phyloP scores from a whole-genome alignment of 192 early-diverging fungal species.

The Backusella circina region DNA sequence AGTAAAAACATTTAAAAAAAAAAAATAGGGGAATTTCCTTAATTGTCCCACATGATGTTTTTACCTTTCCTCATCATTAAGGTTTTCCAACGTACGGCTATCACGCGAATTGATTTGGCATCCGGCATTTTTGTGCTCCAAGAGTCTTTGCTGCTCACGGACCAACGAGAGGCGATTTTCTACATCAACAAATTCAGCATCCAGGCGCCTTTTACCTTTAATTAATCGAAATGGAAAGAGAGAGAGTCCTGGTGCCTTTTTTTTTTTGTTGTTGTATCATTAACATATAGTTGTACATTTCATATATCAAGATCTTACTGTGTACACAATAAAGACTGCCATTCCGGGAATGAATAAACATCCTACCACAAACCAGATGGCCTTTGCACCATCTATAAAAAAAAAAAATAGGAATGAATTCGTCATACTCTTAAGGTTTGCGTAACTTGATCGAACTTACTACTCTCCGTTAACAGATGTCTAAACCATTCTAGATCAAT shows the following conservation, averaged over 20 bases:
- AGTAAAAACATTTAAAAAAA: neutral
- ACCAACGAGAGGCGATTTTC: conserved; percentile 6
- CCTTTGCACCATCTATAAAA: conserved; percentile 26
- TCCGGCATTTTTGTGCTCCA: conserved; percentile 18
- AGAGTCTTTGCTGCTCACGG: conserved; percentile 20
- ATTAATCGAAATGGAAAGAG: conserved; percentile 31
- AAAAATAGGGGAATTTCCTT: neutral
- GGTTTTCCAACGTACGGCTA: conserved; percentile 12
- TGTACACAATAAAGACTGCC: conserved; percentile 47
- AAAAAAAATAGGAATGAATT: neutral
- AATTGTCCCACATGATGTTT: neutral
- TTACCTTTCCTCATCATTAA: conserved; percentile 28
- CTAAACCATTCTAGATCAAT: conserved; percentile 49
- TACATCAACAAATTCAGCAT: conserved; percentile 25
- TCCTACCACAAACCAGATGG: conserved; percentile 44
- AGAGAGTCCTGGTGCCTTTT: conserved; percentile 36
- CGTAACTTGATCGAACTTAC: conserved; percentile 31
- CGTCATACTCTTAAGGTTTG: neutral
- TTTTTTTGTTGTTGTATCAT: neutral
- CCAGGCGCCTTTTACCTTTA: conserved; percentile 25
- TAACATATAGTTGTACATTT: neutral
- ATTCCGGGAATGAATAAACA: conserved; percentile 44
- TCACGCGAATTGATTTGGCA: conserved; percentile 3
- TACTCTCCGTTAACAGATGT: conserved; percentile 38
- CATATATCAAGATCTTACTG: conserved; percentile 28